Conservation (phyloP, 306 rosid genomes). For the Vicia villosa region DNA sequence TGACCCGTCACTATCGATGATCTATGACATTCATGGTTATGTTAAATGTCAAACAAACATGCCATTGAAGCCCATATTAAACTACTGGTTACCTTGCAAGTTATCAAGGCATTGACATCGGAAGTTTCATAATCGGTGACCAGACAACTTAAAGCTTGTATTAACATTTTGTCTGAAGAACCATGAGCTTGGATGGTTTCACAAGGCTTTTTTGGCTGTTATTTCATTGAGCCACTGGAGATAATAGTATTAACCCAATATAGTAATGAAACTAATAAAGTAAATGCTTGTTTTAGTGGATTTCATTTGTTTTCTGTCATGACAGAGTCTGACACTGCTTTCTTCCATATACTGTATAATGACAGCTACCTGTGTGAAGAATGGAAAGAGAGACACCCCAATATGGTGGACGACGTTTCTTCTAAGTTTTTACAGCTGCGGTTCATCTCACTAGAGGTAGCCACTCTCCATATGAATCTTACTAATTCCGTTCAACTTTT, state of each 20-base stretch:
- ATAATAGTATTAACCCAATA: conserved; percentile 13
- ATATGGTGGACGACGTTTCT: conserved; percentile 48
- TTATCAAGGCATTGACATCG: background rate
- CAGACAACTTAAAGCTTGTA: conserved; percentile 7
- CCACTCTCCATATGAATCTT: conserved; percentile 11
- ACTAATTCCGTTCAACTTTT: conserved; percentile 13
- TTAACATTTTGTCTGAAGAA: background rate
- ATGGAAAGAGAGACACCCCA: conserved; percentile 67
- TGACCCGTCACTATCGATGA: background rate
- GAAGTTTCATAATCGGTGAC: conserved; percentile 3
- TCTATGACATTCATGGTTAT: background rate
- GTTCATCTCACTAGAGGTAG: conserved; percentile 64
- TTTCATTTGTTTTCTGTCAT: conserved; percentile 19
- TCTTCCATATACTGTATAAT: conserved; percentile 24
- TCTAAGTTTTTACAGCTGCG: conserved; percentile 54
- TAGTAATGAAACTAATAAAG: conserved; percentile 7
- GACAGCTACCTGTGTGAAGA: conserved; percentile 74
- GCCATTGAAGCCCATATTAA: conserved; percentile 8
- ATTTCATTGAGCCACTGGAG: conserved; percentile 26
- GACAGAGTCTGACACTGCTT: conserved; percentile 27
- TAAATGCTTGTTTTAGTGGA: conserved; percentile 16
- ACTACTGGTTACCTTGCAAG: conserved; percentile 2
- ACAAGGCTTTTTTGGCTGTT: conserved; percentile 26
- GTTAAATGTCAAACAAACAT: background rate
- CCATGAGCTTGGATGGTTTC: background rate